Base-by-base conservation (phyloP, 169 alveolate species). In the Hepatocystis sp. region DNA sequence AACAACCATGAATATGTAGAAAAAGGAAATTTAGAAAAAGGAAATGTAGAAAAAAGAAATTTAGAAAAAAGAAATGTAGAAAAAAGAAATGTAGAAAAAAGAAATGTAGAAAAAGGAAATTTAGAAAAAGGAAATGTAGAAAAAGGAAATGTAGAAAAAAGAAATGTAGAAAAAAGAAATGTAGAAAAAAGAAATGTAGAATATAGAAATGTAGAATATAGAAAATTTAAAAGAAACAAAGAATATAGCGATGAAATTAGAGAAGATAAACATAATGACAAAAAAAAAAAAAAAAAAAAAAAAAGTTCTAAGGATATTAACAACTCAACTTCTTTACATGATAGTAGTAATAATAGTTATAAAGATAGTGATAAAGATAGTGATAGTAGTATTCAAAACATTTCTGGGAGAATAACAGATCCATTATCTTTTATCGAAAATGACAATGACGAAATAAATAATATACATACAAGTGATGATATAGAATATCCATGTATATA, bases 401-500 rank as follows among this genome's bases (percentile, higher is more conserved):
- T 53, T 23, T 53, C 44, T 4, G 28, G 13, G 25, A 53, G 23
- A 53, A 53, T 53, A 1, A 25, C 23, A n/a, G 42, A 40, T 28
- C 5, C 10, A 11, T 60, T 8, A 2, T 25, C 21, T 39, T 25
- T 32, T 4, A 13, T 2, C 1, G 66, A 67, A 39, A 13, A 39
- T 28, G 3, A 15, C 21, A 11, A 11, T 61, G 65, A 2, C 8
- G n/a, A 2, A 34, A 25, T 40, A 0, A 36, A 17, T 60, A 60
- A 30, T 7, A 2, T 25, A 40, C 1, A 51, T 76, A 27, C 25
- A 17, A 11, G 13, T n/a, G 4, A 64, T 27, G 84, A 32, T 23
- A 68, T 51, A 13, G 23, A 7, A 21, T 67, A 39, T 17, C 86
- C 86, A 17, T 42, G 64, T 2, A 67, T 60, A 44, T 61, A 51